A percentile compares a stretch with the other conserved stretches of the same genome.
Evolutionary conservation across 208 protist species (phyloP).

Genomic region (Trichomonas gallinae): DNA sequence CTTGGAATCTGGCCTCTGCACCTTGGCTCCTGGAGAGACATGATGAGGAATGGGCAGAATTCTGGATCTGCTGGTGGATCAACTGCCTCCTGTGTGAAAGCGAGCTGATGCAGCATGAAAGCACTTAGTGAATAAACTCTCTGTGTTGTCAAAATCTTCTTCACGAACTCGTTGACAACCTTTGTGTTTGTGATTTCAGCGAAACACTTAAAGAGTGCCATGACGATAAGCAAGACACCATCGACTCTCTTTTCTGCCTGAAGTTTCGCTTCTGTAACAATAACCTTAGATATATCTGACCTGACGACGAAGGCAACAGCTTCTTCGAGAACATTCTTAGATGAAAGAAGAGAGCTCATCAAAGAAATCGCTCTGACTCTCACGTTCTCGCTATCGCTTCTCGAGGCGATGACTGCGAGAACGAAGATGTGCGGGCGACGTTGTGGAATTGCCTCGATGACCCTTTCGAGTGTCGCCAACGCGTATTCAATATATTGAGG

Average conservation of each 20-base stretch:
- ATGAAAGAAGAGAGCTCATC: background rate
- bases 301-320: background rate
- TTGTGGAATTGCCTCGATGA: background rate
- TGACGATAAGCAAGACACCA: background rate
- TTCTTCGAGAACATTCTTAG: background rate
- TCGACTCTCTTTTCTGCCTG: background rate
- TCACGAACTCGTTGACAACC: background rate
- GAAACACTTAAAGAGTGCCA: background rate
- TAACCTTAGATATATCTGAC: background rate
- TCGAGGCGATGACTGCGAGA: background rate
- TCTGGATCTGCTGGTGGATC: background rate
- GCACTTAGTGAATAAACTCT: background rate
- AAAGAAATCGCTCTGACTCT: background rate
- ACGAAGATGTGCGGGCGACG: background rate
- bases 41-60: background rate
- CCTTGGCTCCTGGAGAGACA: background rate
- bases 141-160: background rate
- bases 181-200: background rate
- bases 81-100: background rate
- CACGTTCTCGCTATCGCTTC: background rate
- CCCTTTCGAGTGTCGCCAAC: background rate
- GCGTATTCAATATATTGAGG: background rate
- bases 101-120: background rate
- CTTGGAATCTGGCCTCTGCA: background rate
- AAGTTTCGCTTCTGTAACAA: background rate